phyloP scores from a whole-genome alignment of 164 flowering plant species.

The Platanus orientalis region DNA sequence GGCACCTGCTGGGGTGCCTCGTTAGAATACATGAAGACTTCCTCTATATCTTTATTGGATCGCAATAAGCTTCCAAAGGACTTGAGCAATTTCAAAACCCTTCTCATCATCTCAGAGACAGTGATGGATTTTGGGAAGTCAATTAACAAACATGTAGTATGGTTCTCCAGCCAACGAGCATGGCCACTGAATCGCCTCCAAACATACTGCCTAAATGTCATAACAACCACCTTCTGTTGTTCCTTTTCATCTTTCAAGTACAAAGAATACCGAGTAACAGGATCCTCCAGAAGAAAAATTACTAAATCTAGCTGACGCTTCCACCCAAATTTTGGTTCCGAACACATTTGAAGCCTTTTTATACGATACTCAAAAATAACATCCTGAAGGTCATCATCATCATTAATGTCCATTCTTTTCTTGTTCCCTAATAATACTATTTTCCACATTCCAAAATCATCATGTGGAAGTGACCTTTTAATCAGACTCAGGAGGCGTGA shows the following conservation, averaged over 20 bases:
- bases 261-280: constrained; percentile 16
- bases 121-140: constrained; percentile 38
- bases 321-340: constrained; percentile 39
- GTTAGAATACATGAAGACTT: background rate
- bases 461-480: constrained; percentile 5
- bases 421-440: constrained; percentile 50
- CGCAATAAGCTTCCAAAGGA: constrained; percentile 6
- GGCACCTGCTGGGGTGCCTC: background rate
- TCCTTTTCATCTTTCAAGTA: constrained; percentile 19
- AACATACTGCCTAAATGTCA: constrained; percentile 35
- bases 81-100: constrained; percentile 17
- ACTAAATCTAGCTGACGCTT: constrained; percentile 18
- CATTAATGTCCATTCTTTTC: constrained; percentile 41
- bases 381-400: constrained; percentile 28
- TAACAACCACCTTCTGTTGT: background rate
- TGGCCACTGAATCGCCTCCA: constrained; percentile 9
- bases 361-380: constrained; percentile 45
- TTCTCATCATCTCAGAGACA: constrained; percentile 25
- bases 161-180: background rate
- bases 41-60: constrained; percentile 1
- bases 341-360: constrained; percentile 27
- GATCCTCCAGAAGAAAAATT: constrained; percentile 34
- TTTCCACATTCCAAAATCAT: constrained; percentile 46
- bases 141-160: constrained; percentile 22
- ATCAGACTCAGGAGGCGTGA: constrained; percentile 28